Conservation (phyloP, 2,329 filamentous ascomycete genomes). For the Pyricularia sp. region DNA sequence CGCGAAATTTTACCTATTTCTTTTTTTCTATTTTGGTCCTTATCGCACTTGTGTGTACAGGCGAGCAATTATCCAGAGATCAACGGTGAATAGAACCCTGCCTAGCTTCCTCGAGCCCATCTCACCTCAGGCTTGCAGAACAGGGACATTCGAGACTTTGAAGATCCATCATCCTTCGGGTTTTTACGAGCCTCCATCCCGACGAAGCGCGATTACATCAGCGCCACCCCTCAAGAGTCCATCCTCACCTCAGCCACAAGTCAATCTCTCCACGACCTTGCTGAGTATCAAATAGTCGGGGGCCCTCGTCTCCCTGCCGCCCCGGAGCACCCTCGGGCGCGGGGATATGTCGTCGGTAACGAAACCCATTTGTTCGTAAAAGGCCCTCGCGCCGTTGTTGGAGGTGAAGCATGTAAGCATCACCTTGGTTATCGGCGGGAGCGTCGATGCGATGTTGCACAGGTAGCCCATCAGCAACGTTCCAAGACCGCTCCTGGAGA, state of each 20-base stretch:
- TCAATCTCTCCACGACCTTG: slow-evolving; percentile 18
- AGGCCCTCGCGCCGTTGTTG: slow-evolving; percentile 39
- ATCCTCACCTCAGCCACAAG: neutral
- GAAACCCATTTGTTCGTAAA: slow-evolving; percentile 52
- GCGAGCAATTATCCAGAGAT: neutral
- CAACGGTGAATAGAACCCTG: neutral
- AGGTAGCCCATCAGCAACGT: slow-evolving; percentile 43
- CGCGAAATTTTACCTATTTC: neutral
- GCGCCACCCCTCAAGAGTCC: neutral
- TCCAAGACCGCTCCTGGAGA: slow-evolving; percentile 47
- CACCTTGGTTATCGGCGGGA: slow-evolving; percentile 45
- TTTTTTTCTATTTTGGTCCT: neutral
- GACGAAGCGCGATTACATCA: neutral
- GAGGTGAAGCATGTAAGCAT: slow-evolving; percentile 63
- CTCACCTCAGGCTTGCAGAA: neutral
- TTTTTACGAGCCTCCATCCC: neutral
- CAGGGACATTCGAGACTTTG: neutral
- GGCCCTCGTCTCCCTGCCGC: slow-evolving; percentile 32
- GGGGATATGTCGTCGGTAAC: slow-evolving; percentile 42
- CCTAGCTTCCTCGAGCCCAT: neutral
- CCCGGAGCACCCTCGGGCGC: slow-evolving; percentile 33
- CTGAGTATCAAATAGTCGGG: slow-evolving; percentile 51
- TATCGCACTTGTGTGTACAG: neutral
- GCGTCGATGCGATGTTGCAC: slow-evolving; percentile 36
- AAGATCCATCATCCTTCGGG: neutral